Base-by-base conservation (phyloP, 176 grass and related monocot genomes). In the Rhynchospora tenuis region DNA sequence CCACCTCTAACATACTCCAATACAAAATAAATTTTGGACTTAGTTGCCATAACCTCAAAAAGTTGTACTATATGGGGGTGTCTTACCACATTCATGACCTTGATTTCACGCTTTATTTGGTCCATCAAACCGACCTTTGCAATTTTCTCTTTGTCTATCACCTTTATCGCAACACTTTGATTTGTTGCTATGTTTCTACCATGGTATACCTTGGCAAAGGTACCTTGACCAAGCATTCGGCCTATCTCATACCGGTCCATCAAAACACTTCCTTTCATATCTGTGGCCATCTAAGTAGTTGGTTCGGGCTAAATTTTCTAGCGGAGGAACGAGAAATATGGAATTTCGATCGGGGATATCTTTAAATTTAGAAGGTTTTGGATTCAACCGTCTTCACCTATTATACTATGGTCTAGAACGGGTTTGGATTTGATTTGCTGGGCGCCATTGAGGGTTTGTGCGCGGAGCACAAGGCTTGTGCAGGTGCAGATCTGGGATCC, bases 1-100 rank as follows among this genome's bases (percentile, higher is more conserved):
- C 92, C 92, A 24, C 92, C 92, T 80, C 85, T 93, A 24, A 91
- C 82, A 80, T 95, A 93, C 85, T 95, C 95, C 11, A 98, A 62
- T 44, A 93, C 89, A 86, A 98, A 98, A 91, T 90, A 98, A 85
- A 98, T 95, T 83, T 93, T 98, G 0, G 87, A 91, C 78, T 91
- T 98, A 2, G 92, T 98, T 59, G 95, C 95, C 92, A 98, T 94
- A 48, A 98, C 95, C 90, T 98, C 92, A 80, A 91, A 94, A 45
- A 98, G 74, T 72, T 95, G 84, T 27, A 98, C 91, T 59, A 98
- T 88, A 65, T 93, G 90, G 29, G 89, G 90, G 86, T 98, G 95
- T 1, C 88, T 89, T 19, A 98, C 90, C 86, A 95, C 76, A 38
- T 91, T 95, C 95, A 98, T 95, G 58, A 95, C 86, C 12, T 87